Conservation (phyloP, 768 basidiomycete species). For the Dendrothele bispora region DNA sequence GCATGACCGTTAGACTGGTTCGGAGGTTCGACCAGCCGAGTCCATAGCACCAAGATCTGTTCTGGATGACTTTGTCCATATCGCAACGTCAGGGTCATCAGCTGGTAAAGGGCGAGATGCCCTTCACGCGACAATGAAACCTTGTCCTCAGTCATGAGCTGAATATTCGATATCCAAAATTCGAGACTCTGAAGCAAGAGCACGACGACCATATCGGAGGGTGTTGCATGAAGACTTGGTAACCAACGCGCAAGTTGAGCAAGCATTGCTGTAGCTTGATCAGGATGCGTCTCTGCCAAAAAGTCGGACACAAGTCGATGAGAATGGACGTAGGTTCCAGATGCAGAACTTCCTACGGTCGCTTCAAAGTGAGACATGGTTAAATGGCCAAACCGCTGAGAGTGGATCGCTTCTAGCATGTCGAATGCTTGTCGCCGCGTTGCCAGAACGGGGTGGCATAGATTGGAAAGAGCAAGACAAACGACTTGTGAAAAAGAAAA, state of each 20-base stretch:
- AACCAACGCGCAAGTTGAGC: constrained; percentile 72
- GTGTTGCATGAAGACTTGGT: constrained; percentile 56
- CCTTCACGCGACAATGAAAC: constrained; percentile 58
- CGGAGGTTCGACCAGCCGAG: constrained; percentile 70
- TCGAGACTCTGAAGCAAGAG: constrained; percentile 78
- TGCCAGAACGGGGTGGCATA: constrained; percentile 65
- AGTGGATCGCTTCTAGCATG: constrained; percentile 72
- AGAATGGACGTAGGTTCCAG: constrained; percentile 78
- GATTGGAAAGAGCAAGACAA: constrained; percentile 81
- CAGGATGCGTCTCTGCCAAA: constrained; percentile 75
- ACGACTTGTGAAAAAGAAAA: constrained; percentile 75
- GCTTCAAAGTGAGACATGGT: constrained; percentile 75
- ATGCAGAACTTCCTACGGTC: constrained; percentile 66
- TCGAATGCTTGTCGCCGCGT: constrained; percentile 78
- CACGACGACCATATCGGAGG: constrained; percentile 46
- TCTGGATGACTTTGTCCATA: constrained; percentile 75
- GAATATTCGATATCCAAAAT: constrained; percentile 79
- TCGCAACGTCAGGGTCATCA: constrained; percentile 80
- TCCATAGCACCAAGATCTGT: constrained; percentile 80
- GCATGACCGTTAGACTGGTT: constrained; percentile 76
- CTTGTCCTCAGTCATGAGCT: constrained; percentile 62
- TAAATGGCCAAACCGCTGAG: constrained; percentile 63
- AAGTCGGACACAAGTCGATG: constrained; percentile 76
- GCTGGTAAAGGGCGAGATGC: constrained; percentile 68
- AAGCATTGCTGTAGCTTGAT: constrained; percentile 63